phyloP scores from a whole-genome alignment of 768 basidiomycete species.

The Suillus fuscotomentosus region DNA sequence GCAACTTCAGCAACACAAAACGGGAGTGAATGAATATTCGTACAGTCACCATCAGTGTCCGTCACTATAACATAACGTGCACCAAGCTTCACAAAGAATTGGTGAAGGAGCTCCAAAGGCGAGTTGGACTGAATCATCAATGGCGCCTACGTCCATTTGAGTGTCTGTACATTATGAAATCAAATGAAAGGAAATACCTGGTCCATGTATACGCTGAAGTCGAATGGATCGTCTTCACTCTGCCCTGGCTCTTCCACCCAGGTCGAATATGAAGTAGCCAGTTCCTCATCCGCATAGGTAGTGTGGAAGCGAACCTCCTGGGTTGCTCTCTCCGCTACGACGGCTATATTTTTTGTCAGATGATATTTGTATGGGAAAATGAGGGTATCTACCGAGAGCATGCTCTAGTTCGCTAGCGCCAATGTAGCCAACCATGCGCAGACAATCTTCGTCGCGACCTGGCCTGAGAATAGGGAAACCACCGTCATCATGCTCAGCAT shows the following conservation, averaged over 20 bases:
- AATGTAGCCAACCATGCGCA: conserved; percentile 85
- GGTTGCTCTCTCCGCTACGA: conserved; percentile 74
- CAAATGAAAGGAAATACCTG: conserved; percentile 45
- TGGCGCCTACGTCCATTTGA: conserved; percentile 59
- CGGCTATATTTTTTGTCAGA: conserved; percentile 40
- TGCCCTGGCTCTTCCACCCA: conserved; percentile 39
- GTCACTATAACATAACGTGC: conserved; percentile 86
- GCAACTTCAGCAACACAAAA: not conserved
- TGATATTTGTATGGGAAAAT: not conserved
- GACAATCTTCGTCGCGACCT: conserved; percentile 40
- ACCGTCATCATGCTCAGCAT: conserved; percentile 65
- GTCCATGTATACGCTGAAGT: conserved; percentile 90
- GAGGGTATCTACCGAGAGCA: conserved; percentile 64
- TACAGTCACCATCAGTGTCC: conserved; percentile 81
- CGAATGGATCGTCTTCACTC: conserved; percentile 53
- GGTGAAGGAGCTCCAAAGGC: conserved; percentile 89
- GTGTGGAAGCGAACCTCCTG: conserved; percentile 65
- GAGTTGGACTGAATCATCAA: conserved; percentile 81
- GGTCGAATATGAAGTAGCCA: conserved; percentile 63
- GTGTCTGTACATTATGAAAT: not conserved
- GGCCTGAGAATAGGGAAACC: conserved; percentile 84
- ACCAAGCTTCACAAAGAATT: conserved; percentile 92
- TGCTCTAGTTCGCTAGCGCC: conserved; percentile 93
- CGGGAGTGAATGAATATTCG: conserved; percentile 25
- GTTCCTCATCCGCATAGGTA: conserved; percentile 36